phyloP scores from a whole-genome alignment of 768 basidiomycete genomes.

The Pleurotus tuber-regium region DNA sequence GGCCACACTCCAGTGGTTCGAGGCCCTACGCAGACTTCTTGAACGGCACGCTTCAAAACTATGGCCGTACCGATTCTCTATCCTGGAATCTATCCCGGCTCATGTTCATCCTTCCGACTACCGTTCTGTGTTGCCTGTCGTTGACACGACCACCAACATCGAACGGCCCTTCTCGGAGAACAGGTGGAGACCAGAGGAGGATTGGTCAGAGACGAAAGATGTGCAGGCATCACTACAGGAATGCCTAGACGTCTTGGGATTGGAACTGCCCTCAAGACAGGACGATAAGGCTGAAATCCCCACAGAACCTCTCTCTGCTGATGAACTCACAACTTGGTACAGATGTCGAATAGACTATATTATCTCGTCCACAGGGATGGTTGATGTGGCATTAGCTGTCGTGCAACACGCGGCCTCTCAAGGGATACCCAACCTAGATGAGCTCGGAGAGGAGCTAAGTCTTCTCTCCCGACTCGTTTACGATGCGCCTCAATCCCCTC shows the following conservation, averaged over 20 bases:
- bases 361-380: slow-evolving; percentile 65
- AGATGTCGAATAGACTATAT: slow-evolving; percentile 56
- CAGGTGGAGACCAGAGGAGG: slow-evolving; percentile 50
- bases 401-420: slow-evolving; percentile 86
- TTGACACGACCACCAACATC: slow-evolving; percentile 44
- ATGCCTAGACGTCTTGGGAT: slow-evolving; percentile 18
- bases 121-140: slow-evolving; percentile 58
- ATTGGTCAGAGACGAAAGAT: slow-evolving; percentile 55
- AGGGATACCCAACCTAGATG: slow-evolving; percentile 75
- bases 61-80: slow-evolving; percentile 65
- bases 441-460: slow-evolving; percentile 88
- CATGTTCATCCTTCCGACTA: slow-evolving; percentile 65
- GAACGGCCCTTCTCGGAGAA: slow-evolving; percentile 35
- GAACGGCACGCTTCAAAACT: slow-evolving; percentile 53
- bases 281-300: slow-evolving; percentile 8
- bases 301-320: slow-evolving; percentile 36
- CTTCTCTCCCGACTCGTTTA: slow-evolving; percentile 87
- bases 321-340: slow-evolving; percentile 76
- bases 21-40: slow-evolving; percentile 56
- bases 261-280: slow-evolving; percentile 8
- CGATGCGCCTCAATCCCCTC: slow-evolving; percentile 55
- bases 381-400: slow-evolving; percentile 74
- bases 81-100: slow-evolving; percentile 75
- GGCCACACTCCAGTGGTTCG: slow-evolving; percentile 59
- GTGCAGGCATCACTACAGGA: slow-evolving; percentile 40